Evolutionary conservation across 1,284 basidiomycete genomes (phyloP), one percentile per base, ranked within the genome.

Genomic region (Boletus semigastroideus): DNA sequence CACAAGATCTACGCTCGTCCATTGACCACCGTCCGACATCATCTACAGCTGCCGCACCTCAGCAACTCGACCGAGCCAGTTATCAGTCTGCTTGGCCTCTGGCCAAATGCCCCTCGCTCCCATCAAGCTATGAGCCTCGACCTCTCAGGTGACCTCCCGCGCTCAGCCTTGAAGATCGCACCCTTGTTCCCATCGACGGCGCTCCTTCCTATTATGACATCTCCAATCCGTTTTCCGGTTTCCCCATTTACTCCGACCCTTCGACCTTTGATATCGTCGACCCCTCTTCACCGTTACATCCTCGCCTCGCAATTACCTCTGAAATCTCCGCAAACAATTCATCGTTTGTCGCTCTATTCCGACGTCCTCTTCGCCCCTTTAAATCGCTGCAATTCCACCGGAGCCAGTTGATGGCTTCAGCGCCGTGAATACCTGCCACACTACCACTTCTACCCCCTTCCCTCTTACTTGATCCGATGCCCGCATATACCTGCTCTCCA

Each of bases 401-500:
- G 39, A 62, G 47, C 36, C 2, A 36, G 4, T 25, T 46, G 40
- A 48, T 28, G 50, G 33, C 16, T 7, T 48, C 45, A 48, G 5
- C 3, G 22, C 22, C 14, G 6, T 7, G 31, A 17, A 55, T 20
- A 31, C 14, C 43, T 28, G 2, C 28, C 7, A 45, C 8, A 22
- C 34, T 40, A 57, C 20, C 9, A 22, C 22, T 22, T 22, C 5
- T 5, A 22, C 7, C 12, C 33, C 16, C 16, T 16, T n/a, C n/a
- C n/a, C n/a, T n/a, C n/a, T n/a, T n/a, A n/a, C n/a, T n/a, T n/a
- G n/a, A n/a, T n/a, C n/a, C n/a, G n/a, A n/a, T n/a, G n/a, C n/a
- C n/a, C n/a, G n/a, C n/a, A n/a, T n/a, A 41, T 41, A 2, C 52
- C 44, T 56, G 41, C 10, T 59, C 51, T 62, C 59, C 25, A 50